Conservation (phyloP, 1,284 basidiomycete species). For the Schizophyllum amplum region DNA sequence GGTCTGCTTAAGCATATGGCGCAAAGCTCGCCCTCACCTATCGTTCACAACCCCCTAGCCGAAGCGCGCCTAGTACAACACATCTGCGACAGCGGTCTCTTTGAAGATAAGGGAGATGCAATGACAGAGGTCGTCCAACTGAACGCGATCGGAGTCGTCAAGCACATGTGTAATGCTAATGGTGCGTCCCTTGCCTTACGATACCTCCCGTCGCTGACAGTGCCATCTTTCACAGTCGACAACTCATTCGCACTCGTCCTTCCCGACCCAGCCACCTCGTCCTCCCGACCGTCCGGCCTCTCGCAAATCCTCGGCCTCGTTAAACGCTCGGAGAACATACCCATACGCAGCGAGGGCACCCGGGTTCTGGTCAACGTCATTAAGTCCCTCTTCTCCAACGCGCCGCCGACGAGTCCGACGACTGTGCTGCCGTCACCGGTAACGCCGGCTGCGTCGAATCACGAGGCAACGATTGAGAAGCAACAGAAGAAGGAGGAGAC, state of each 20-base stretch:
- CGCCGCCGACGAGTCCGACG: conserved; percentile 26
- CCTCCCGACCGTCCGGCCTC: conserved; percentile 35
- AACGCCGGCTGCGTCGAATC: conserved; percentile 6
- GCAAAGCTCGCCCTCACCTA: conserved; percentile 56
- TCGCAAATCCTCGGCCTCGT: conserved; percentile 69
- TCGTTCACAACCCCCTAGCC: conserved; percentile 56
- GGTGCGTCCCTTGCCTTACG: conserved; percentile 36
- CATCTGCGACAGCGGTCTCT: conserved; percentile 66
- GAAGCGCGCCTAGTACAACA: conserved; percentile 30
- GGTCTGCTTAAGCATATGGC: conserved; percentile 82
- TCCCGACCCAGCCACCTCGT: conserved; percentile 15
- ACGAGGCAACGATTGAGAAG: conserved; percentile 23
- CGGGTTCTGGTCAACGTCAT: conserved; percentile 82
- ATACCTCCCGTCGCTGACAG: conserved; percentile 2
- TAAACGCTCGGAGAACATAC: conserved; percentile 72
- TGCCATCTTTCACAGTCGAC: conserved; percentile 37
- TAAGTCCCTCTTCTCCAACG: conserved; percentile 58
- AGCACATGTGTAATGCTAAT: conserved; percentile 77
- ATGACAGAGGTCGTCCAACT: conserved; percentile 83
- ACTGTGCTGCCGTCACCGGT: conserved; percentile 11
- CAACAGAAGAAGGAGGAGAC: conserved; percentile 45
- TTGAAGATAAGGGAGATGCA: conserved; percentile 60
- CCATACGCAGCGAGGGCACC: conserved; percentile 84
- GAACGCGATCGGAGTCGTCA: conserved; percentile 80
- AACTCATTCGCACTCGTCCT: conserved; percentile 55